Conservation (phyloP, 768 basidiomycete genomes). For the Leucosporidium scottii region DNA sequence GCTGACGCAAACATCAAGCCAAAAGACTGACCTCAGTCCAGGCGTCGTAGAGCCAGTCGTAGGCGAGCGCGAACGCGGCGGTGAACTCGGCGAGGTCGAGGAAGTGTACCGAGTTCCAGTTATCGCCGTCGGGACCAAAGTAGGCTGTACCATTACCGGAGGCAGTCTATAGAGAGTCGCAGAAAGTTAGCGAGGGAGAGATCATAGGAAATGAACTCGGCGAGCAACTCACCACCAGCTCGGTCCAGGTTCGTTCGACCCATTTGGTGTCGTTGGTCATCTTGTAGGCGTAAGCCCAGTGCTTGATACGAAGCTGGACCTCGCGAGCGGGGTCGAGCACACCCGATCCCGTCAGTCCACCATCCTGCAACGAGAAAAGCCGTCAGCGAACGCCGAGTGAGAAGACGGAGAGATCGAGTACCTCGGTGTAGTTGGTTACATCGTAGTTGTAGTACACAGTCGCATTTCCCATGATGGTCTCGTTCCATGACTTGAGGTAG, state of each 20-base stretch:
- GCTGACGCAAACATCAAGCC: too few relatives aligned
- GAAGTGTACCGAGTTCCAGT: conserved; percentile 88
- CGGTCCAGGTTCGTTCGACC: conserved; percentile 74
- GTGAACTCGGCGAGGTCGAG: conserved; percentile 82
- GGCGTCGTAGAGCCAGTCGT: conserved; percentile 88
- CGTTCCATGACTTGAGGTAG: conserved; percentile 83
- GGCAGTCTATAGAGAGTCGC: conserved; percentile 52
- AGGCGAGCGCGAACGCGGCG: conserved; percentile 81
- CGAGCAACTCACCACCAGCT: conserved; percentile 61
- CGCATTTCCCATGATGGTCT: conserved; percentile 82
- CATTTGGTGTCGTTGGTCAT: conserved; percentile 89
- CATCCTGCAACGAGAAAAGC: conserved; percentile 52
- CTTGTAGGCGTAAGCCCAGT: conserved; percentile 71
- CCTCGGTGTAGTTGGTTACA: conserved; percentile 50
- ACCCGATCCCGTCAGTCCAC: conserved; percentile 61
- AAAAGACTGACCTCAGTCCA: too few relatives aligned
- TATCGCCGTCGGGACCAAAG: conserved; percentile 61
- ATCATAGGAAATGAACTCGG: neutral
- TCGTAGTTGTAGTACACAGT: conserved; percentile 56
- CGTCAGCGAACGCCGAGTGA: too few relatives aligned
- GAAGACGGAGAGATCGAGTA: too few relatives aligned
- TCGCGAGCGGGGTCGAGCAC: conserved; percentile 84
- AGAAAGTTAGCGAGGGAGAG: neutral
- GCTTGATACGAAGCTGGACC: conserved; percentile 85
- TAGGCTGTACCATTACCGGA: conserved; percentile 55